Evolutionary conservation across 129 eudicot species (phyloP), one percentile per base, ranked within the genome.

Genomic region (Pulicaria dysenterica): DNA sequence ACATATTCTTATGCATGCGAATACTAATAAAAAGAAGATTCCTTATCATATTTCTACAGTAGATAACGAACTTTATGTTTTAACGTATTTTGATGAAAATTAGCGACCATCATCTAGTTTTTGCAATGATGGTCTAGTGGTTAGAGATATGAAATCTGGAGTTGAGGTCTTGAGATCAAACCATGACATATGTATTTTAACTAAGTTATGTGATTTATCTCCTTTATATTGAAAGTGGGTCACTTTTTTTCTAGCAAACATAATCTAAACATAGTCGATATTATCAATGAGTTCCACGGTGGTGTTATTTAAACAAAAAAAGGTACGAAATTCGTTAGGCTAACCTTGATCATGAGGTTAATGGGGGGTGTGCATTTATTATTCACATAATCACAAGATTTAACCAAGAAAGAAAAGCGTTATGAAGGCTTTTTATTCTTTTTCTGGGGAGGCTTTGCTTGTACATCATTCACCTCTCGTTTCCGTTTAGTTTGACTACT

Each of bases 391-490:
- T 70, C 82, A 78, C 82, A 77, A 24, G 66, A 55, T 70, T 70
- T 77, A 62, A 78, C 72, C 65, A 44, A 53, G 55, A 39, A 36
- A 71, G 16, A 78, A 51, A 56, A 71, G 17, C 49, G 45, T 44
- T 58, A 53, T 15, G 73, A 67, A n/a, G 70, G 75, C 86, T 77
- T 87, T 80, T 82, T 87, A 72, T 72, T 77, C 81, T 58, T 87
- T 69, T 85, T 87, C 69, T 83, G 94, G 59, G 84, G 16, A 44
- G 81, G 73, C 71, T 82, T 87, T 8, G 82, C 77, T 9, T 76
- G 82, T 53, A 84, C 82, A 44, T 83, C 82, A 46, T 66, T 58
- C 40, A 62, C 72, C 78, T 86, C 92, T 55, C 78, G 78, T 78
- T 79, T 84, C 80, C 82, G 77, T 53, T 85, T 86, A 62, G 69